Conservation (phyloP, 2,329 filamentous ascomycete species). For the Ophidiomyces ophidiicola region DNA sequence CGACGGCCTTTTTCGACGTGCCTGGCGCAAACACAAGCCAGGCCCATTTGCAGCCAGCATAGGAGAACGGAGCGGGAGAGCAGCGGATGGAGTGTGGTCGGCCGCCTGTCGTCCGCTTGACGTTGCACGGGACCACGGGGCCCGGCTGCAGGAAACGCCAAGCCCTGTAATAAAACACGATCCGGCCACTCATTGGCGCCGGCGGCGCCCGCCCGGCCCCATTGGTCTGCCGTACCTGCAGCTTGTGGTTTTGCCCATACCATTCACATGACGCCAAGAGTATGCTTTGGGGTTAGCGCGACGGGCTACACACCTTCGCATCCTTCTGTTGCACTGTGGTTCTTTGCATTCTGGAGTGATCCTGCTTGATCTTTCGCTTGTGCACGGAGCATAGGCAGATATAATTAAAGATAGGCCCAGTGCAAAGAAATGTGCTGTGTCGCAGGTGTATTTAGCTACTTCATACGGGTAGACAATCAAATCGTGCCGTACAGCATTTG, state of each 20-base stretch:
- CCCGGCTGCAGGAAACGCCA: not conserved
- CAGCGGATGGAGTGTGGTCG: not conserved
- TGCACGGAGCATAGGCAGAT: too few relatives aligned
- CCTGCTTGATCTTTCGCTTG: too few relatives aligned
- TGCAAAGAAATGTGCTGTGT: too few relatives aligned
- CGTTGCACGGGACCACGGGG: slow-evolving; percentile 6
- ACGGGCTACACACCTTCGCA: too few relatives aligned
- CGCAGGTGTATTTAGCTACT: too few relatives aligned
- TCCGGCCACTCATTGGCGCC: slow-evolving; percentile 2
- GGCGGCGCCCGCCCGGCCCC: not conserved
- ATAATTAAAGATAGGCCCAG: too few relatives aligned
- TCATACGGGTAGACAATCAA: too few relatives aligned
- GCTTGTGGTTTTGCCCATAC: slow-evolving; percentile 1
- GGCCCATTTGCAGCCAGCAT: not conserved
- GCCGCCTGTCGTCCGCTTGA: not conserved
- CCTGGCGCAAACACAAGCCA: slow-evolving; percentile 2
- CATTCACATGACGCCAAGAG: too few relatives aligned
- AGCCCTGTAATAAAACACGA: slow-evolving; percentile 10
- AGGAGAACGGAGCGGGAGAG: not conserved
- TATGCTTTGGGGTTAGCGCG: too few relatives aligned
- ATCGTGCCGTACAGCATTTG: too few relatives aligned
- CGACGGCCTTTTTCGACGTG: slow-evolving; percentile 2
- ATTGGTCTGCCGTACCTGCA: slow-evolving; percentile 9
- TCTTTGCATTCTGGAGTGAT: too few relatives aligned
- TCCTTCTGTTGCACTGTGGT: too few relatives aligned